phyloP scores from a whole-genome alignment of 768 basidiomycete species.

The Chlorophyllum brunneum region DNA sequence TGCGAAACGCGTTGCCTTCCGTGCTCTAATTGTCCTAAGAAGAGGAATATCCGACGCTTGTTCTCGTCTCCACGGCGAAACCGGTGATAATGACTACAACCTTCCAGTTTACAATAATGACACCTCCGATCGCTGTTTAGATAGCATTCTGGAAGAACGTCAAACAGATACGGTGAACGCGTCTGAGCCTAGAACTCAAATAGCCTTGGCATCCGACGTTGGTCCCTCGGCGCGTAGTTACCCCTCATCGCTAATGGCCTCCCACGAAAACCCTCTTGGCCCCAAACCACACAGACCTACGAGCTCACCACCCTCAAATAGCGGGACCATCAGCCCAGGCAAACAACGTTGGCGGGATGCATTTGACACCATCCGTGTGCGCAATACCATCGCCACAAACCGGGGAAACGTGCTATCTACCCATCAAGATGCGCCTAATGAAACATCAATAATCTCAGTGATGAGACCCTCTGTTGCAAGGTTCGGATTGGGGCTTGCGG shows the following conservation, averaged over 20 bases:
- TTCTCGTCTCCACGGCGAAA: neutral
- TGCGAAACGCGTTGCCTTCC: neutral
- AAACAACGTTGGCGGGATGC: conserved; percentile 43
- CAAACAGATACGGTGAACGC: neutral
- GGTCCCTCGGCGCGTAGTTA: neutral
- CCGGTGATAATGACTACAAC: neutral
- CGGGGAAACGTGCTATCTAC: neutral
- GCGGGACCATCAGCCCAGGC: conserved; percentile 27
- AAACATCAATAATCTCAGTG: conserved; percentile 32
- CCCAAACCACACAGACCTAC: neutral
- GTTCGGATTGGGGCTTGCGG: conserved; percentile 28
- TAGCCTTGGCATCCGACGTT: neutral
- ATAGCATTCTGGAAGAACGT: neutral
- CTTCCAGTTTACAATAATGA: neutral
- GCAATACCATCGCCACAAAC: conserved; percentile 1
- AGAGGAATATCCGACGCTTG: neutral
- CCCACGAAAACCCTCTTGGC: neutral
- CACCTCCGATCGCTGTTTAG: neutral
- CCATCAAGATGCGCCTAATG: neutral
- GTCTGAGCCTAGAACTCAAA: neutral
- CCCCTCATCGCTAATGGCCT: neutral
- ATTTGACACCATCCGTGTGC: conserved; percentile 38
- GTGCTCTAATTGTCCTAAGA: neutral
- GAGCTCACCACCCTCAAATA: neutral
- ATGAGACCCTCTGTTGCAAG: conserved; percentile 50